Base-by-base conservation (phyloP, 495 filamentous ascomycete genomes). In the Neurospora sp. region DNA sequence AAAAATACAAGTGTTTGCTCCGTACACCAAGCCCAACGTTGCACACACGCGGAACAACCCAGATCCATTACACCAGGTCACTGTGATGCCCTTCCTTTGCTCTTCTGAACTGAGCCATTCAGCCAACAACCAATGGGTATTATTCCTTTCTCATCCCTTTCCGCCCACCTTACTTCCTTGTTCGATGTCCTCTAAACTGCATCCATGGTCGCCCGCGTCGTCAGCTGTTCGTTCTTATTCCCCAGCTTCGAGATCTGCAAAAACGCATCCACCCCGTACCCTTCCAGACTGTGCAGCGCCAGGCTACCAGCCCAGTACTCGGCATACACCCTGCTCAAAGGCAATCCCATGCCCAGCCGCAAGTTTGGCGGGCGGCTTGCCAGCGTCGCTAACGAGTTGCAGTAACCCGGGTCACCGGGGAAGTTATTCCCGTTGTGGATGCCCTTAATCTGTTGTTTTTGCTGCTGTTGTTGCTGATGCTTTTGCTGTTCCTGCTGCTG, bases 261-360 rank as follows among this genome's bases (percentile, higher is more conserved):
- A 79, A 98, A 99, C 2, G 92, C 95, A 83, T 99, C 96, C n/a
- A 96, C 94, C 2, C 96, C 96, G 76, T 98, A 99, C 0, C 96
- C 96, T 76, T 98, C 96, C 42, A 99, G 82, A 79, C 91, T 97
- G 80, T 98, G 96, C 73, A 98, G 78, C 79, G 97, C 93, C 35
- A 99, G 81, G 78, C 88, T 95, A 2, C 96, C 96, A 8, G 96
- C 96, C 96, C 96, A 99, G 81, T 98, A 99, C 81, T 99, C 95
- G 17, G 96, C 95, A 79, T 98, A 99, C 16, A 98, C 93, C 73
- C 94, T 88, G 74, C 93, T 96, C 85, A 98, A 91, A 0, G 96
- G 96, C 70, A 99, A 81, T 3, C 96, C 96, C 86, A 99, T 97
- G 10, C 96, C 96, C 12, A 99, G 85, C 1, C 94, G 87, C 70